These are phyloP conservation scores for Colletotrichum sidae DNA, from an alignment of 2,329 filamentous ascomycete genomes.

Conservation along the genomic window DNA sequence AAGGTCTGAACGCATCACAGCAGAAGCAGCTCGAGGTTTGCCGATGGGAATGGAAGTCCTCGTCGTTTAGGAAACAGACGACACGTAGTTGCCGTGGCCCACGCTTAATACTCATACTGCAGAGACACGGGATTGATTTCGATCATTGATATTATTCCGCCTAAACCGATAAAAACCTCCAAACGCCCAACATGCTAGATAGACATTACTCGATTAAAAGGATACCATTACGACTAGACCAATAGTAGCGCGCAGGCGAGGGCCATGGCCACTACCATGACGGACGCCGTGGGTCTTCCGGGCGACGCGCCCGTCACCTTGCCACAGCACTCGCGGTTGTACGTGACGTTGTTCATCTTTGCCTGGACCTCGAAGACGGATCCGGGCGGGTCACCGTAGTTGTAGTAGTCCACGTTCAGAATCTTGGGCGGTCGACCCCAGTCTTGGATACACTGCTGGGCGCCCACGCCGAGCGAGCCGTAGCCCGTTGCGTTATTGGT, in stretches of 20 bases:
- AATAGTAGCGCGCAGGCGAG: slow-evolving; percentile 32
- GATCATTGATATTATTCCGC: neutral
- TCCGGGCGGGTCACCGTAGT: slow-evolving; percentile 72
- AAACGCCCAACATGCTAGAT: slow-evolving; percentile 32
- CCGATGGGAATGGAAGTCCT: too few species aligned
- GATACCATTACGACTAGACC: slow-evolving; percentile 9
- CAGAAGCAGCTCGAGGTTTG: too few species aligned
- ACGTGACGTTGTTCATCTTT: slow-evolving; percentile 77
- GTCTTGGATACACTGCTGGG: slow-evolving; percentile 67
- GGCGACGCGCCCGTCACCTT: slow-evolving; percentile 42
- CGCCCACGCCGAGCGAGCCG: slow-evolving; percentile 74
- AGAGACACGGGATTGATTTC: too few species aligned
- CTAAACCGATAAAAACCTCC: slow-evolving; percentile 10
- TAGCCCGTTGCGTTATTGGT: slow-evolving; percentile 76
- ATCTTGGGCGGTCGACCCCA: slow-evolving; percentile 82
- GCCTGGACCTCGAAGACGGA: slow-evolving; percentile 83
- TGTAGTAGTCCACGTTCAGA: slow-evolving; percentile 88
- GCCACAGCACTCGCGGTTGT: slow-evolving; percentile 70
- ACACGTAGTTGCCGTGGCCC: too few species aligned
- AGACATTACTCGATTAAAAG: slow-evolving; percentile 13
- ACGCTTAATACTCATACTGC: too few species aligned
- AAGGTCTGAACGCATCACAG: too few species aligned
- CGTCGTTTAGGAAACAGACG: too few species aligned
- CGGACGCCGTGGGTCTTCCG: slow-evolving; percentile 6
- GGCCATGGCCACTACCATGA: slow-evolving; percentile 18